Conservation (phyloP, 352 stramenopile species). For the Globisporangium emineosum region DNA sequence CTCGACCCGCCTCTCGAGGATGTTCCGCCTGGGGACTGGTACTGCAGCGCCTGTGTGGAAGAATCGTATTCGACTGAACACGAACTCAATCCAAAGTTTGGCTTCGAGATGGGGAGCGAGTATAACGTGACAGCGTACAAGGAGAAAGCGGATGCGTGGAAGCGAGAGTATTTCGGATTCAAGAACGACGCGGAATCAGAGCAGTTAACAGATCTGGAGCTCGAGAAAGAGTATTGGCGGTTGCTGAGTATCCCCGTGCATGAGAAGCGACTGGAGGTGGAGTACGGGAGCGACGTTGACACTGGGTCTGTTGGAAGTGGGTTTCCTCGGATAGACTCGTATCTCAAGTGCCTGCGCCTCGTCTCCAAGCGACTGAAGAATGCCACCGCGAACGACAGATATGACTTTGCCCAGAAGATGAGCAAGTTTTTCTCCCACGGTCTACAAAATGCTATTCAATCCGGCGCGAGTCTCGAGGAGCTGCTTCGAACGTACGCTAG, state of each 20-base stretch:
- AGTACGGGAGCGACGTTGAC: conserved; percentile 93
- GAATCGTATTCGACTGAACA: conserved; percentile 40
- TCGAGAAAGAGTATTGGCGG: conserved; percentile 90
- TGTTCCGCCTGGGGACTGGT: conserved; percentile 77
- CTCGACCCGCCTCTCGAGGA: conserved; percentile 48
- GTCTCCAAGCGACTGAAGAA: conserved; percentile 55
- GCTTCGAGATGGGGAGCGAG: conserved; percentile 81
- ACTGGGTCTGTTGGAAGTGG: conserved; percentile 80
- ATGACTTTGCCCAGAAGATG: conserved; percentile 29
- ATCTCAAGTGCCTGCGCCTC: conserved; percentile 48
- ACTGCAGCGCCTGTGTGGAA: conserved; percentile 65
- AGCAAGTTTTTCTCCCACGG: conserved; percentile 60
- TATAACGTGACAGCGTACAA: conserved; percentile 83
- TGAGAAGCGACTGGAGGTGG: conserved; percentile 81
- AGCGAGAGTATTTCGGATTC: conserved; percentile 67
- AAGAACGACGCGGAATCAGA: conserved; percentile 36
- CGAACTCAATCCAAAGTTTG: conserved; percentile 65
- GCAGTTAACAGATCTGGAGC: conserved; percentile 49
- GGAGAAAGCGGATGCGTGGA: conserved; percentile 80
- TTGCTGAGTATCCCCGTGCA: conserved; percentile 75
- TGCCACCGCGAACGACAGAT: conserved; percentile 28
- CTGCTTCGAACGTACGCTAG: conserved; percentile 70
- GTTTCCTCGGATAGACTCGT: conserved; percentile 73
- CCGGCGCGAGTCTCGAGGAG: conserved; percentile 36
- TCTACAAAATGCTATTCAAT: conserved; percentile 25